Conservation (phyloP, 805 yeast species). For the Lachancea dasiensis region DNA sequence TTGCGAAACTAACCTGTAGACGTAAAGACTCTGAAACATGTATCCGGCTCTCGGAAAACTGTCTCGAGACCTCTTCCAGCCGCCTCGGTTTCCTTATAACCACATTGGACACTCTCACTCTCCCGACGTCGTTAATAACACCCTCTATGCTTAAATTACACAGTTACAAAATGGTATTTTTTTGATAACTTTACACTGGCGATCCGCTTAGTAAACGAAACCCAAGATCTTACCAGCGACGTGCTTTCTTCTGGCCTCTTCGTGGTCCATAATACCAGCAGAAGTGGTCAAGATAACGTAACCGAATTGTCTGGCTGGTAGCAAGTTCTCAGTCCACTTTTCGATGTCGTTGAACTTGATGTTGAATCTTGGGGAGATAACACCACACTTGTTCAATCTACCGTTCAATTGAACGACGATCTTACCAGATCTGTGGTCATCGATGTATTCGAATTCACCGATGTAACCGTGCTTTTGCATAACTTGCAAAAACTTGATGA, state of each 20-base stretch:
- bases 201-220: constrained; percentile 71
- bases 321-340: constrained; percentile 97
- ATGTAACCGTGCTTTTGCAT: constrained; percentile 99
- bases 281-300: constrained; percentile 96
- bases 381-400: constrained; percentile 98
- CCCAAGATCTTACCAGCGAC: constrained; percentile 98
- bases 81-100: too few relatives aligned
- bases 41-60: too few relatives aligned
- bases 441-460: constrained; percentile 97
- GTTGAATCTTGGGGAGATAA: constrained; percentile 97
- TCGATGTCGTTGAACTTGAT: constrained; percentile 92
- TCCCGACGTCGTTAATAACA: neutral
- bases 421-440: constrained; percentile 98
- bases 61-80: too few relatives aligned
- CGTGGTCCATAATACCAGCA: constrained; percentile 99
- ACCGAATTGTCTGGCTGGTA: constrained; percentile 99
- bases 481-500: constrained; percentile 92
- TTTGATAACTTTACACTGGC: neutral
- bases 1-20: too few relatives aligned
- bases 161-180: constrained; percentile 2
- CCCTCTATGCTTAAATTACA: constrained; percentile 4
- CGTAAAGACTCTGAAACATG: too few relatives aligned
- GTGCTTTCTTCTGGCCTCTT: constrained; percentile 99
- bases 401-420: constrained; percentile 95
- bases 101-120: too few relatives aligned